These are phyloP conservation scores for Agrocybe praecox DNA, from an alignment of 768 basidiomycete genomes.

Conservation along the genomic window DNA sequence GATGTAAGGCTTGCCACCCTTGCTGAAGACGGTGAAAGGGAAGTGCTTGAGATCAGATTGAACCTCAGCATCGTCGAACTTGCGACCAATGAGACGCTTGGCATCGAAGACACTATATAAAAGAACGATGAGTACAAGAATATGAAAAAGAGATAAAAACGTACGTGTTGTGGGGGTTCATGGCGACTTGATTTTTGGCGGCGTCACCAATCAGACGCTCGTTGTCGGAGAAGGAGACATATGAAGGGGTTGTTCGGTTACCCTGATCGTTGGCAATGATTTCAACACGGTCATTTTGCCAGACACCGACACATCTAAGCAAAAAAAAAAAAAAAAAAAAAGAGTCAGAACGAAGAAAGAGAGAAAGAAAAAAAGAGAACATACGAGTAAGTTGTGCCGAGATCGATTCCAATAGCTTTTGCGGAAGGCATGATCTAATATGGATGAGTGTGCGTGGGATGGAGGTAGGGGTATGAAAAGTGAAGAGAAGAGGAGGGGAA, in stretches of 20 bases:
- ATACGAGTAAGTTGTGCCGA: conserved; percentile 92
- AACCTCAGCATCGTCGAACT: conserved; percentile 82
- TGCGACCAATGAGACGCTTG: conserved; percentile 96
- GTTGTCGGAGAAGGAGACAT: conserved; percentile 96
- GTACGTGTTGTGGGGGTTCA: conserved; percentile 98
- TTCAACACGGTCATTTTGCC: conserved; percentile 99
- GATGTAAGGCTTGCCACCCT: conserved; percentile 87
- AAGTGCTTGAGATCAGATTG: conserved; percentile 88
- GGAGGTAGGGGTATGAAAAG: conserved; percentile 18
- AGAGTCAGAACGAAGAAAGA: not conserved
- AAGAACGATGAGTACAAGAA: conserved; percentile 1
- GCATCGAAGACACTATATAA: conserved; percentile 87
- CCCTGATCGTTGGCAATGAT: conserved; percentile 99
- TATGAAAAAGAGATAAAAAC: conserved; percentile 18
- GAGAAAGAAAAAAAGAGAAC: conserved; percentile 26
- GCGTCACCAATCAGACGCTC: conserved; percentile 99
- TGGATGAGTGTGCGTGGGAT: not conserved
- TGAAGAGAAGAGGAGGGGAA: conserved; percentile 18
- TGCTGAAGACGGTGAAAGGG: conserved; percentile 91
- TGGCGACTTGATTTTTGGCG: conserved; percentile 98
- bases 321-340: conserved; percentile 30
- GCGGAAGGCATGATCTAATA: conserved; percentile 49
- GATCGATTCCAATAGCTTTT: conserved; percentile 90
- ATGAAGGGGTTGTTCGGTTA: conserved; percentile 98
- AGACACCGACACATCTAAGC: conserved; percentile 94